Evolutionary conservation across 2,329 filamentous ascomycete genomes (phyloP).

Genomic region (Monosporascus sp.): DNA sequence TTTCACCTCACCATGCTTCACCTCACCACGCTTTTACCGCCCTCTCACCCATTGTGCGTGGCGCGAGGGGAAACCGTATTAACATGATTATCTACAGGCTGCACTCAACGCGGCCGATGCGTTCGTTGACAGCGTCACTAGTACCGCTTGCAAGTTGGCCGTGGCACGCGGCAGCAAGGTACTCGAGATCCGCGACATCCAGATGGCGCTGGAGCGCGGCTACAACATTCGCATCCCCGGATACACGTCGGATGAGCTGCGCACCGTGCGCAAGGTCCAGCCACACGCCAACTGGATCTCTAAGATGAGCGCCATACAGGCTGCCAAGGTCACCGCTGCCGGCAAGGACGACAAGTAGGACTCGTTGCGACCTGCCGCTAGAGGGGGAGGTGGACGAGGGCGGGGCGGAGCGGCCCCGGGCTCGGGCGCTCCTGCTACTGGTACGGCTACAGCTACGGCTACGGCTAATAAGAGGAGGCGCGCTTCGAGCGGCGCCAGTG

Average conservation of each 20-base stretch:
- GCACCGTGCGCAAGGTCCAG: constrained; percentile 89
- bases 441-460: too few relatives aligned
- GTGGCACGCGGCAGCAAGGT: constrained; percentile 89
- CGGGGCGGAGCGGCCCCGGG: background rate
- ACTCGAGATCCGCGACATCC: constrained; percentile 82
- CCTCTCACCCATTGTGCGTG: constrained; percentile 2
- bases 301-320: constrained; percentile 96
- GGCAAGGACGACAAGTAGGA: constrained; percentile 49
- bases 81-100: constrained; percentile 48
- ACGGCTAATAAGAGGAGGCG: too few relatives aligned
- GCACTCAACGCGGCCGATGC: constrained; percentile 87
- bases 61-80: too few relatives aligned
- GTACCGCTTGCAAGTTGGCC: constrained; percentile 81
- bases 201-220: constrained; percentile 75
- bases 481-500: background rate
- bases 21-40: constrained; percentile 1
- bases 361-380: constrained; percentile 7
- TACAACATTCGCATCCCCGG: constrained; percentile 92
- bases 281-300: constrained; percentile 85
- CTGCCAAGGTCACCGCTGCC: constrained; percentile 73
- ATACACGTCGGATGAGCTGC: constrained; percentile 88
- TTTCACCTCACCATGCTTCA: background rate
- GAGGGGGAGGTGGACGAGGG: background rate
- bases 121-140: constrained; percentile 88
- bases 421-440: background rate